Percentiles rank a stretch among this genome's conserved stretches.
phyloP scores from a whole-genome alignment of 768 basidiomycete species.

The Collybia sordida region DNA sequence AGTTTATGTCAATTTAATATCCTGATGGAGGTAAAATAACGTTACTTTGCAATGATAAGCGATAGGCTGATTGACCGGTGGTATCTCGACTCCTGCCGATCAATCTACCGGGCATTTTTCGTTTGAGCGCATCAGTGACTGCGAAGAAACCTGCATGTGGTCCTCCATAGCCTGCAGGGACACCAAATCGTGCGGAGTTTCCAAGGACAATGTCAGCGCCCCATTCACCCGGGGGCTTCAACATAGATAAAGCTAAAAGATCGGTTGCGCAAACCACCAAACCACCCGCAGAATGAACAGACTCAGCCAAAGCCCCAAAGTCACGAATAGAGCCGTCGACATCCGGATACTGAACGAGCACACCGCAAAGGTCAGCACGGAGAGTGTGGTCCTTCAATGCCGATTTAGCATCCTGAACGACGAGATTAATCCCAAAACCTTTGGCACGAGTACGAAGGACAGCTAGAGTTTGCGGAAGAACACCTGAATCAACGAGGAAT shows the following conservation, averaged over 20 bases:
- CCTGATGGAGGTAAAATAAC: neutral
- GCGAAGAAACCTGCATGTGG: constrained; percentile 99
- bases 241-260: constrained; percentile 86
- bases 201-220: constrained; percentile 95
- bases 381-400: constrained; percentile 53
- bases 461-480: constrained; percentile 85
- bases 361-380: constrained; percentile 72
- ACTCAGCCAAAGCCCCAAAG: constrained; percentile 61
- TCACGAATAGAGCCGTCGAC: constrained; percentile 82
- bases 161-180: constrained; percentile 95
- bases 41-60: constrained; percentile 90
- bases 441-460: constrained; percentile 90
- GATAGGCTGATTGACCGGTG: constrained; percentile 84
- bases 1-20: neutral
- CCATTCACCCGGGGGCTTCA: constrained; percentile 98
- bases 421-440: constrained; percentile 87
- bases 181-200: constrained; percentile 95
- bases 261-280: constrained; percentile 89
- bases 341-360: constrained; percentile 93
- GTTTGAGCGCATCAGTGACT: constrained; percentile 85
- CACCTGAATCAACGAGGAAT: constrained; percentile 83
- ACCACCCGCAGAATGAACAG: constrained; percentile 73
- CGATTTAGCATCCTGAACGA: constrained; percentile 60
- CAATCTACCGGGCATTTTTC: constrained; percentile 98
- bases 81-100: constrained; percentile 89